Base-by-base conservation (phyloP, 176 grass and related monocot species). In the Paspalum notatum region DNA sequence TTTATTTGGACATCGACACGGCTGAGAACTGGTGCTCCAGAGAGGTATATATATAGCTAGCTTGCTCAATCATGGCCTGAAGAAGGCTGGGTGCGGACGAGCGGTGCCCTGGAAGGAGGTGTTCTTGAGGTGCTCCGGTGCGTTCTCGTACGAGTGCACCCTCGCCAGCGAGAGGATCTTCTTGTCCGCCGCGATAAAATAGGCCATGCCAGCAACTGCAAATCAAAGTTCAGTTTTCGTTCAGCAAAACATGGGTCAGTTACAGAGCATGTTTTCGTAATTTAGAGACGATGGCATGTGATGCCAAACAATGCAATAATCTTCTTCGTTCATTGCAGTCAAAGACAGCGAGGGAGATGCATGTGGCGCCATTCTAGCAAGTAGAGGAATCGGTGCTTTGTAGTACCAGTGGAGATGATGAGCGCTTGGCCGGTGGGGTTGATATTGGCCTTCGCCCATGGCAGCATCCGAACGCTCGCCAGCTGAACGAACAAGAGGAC, bases 381-480 rank as follows among this genome's bases (percentile, higher is more conserved):
- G n/a, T n/a, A n/a, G n/a, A n/a, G n/a, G n/a, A n/a, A n/a, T n/a
- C n/a, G n/a, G n/a, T n/a, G n/a, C n/a, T n/a, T n/a, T n/a, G n/a
- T n/a, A n/a, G n/a, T n/a, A n/a, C n/a, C n/a, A 11, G 68, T 71
- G 46, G 84, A 94, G 55, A 94, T 82, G 56, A 94, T 91, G 51
- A 94, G 81, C 4, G 92, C 89, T 80, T 95, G 93, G 7, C 86
- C 93, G 1, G 93, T 85, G 0, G 83, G 87, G 56, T 95, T 92
- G 9, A 95, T 83, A 71, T 95, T 85, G 15, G 87, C 66, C 58
- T 68, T 90, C 0, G 90, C 93, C 93, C 87, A 95, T 18, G 90
- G 89, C 12, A 92, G 78, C 93, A 95, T 90, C 63, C 90, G 73
- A 20, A 92, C 90, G 16, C 87, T 92, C 17, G 82, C 93, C 55